A percentile compares a stretch with the other conserved stretches of the same genome.
Conservation (phyloP, 1,139 yeast species). For the Saccharomycopsis phalli region DNA sequence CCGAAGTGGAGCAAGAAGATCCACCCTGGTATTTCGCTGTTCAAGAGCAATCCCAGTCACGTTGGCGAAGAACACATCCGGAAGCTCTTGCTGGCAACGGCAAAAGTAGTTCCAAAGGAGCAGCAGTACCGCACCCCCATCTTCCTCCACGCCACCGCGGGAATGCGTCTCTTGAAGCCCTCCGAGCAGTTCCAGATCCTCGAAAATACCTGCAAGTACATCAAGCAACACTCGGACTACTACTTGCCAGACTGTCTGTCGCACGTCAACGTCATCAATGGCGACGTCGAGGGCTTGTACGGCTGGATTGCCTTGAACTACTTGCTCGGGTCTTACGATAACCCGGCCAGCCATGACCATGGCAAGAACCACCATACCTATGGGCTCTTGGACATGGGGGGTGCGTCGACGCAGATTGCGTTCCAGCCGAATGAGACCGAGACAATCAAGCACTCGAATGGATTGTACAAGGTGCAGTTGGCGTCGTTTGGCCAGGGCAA, state of each 20-base stretch:
- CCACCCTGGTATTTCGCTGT: constrained; percentile 61
- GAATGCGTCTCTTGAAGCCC: constrained; percentile 60
- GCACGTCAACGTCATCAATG: constrained; percentile 64
- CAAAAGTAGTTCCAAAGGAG: constrained; percentile 51
- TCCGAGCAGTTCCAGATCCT: constrained; percentile 44
- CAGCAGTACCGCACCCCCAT: constrained; percentile 70
- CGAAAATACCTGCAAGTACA: constrained; percentile 45
- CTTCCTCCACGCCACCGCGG: constrained; percentile 74
- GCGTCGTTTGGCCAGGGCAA: constrained; percentile 31
- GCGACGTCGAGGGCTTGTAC: constrained; percentile 71
- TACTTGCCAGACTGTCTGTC: constrained; percentile 46
- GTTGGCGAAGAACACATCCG: constrained; percentile 55
- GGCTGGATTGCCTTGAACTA: constrained; percentile 79
- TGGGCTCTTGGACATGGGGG: constrained; percentile 82
- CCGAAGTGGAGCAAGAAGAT: constrained; percentile 52
- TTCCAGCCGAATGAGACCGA: constrained; percentile 62
- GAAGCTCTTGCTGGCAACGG: constrained; percentile 45
- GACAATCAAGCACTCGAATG: constrained; percentile 43
- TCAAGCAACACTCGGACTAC: constrained; percentile 45
- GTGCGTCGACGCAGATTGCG: constrained; percentile 79
- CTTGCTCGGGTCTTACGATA: constrained; percentile 49
- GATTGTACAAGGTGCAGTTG: constrained; percentile 43
- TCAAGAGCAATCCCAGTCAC: constrained; percentile 40
- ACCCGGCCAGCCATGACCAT: constrained; percentile 33
- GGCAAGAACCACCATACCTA: constrained; percentile 46